A percentile compares a stretch with the other conserved stretches of the same genome.
Evolutionary conservation across 2,329 filamentous ascomycete species (phyloP).

Genomic region (Fusarium fujikuroi): DNA sequence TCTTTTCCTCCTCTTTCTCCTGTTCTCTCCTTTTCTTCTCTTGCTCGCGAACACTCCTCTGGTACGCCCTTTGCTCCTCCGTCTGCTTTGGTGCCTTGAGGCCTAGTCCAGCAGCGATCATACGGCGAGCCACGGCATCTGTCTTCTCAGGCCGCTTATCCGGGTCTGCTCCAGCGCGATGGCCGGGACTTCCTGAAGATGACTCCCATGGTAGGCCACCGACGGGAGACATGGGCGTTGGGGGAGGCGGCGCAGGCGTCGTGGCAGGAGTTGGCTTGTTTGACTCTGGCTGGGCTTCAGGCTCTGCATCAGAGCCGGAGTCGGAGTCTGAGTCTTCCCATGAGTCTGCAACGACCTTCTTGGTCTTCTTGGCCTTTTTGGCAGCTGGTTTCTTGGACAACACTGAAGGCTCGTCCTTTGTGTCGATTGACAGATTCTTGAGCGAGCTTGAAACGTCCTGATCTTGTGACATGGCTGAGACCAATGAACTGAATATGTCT

Average conservation of each 20-base stretch:
- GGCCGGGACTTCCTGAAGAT: slow-evolving; percentile 17
- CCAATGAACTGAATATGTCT: not conserved
- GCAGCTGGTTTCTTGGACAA: slow-evolving; percentile 39
- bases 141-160: slow-evolving; percentile 82
- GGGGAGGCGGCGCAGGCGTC: slow-evolving; percentile 65
- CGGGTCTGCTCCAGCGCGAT: slow-evolving; percentile 15
- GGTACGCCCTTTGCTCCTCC: slow-evolving; percentile 89
- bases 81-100: slow-evolving; percentile 83
- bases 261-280: slow-evolving; percentile 51
- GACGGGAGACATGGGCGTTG: slow-evolving; percentile 70
- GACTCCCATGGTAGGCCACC: slow-evolving; percentile 39
- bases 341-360: slow-evolving; percentile 53
- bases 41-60: slow-evolving; percentile 82
- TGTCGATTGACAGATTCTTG: slow-evolving; percentile 48
- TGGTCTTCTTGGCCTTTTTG: slow-evolving; percentile 38
- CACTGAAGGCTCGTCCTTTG: slow-evolving; percentile 30
- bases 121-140: slow-evolving; percentile 85
- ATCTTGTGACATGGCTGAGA: slow-evolving; percentile 36
- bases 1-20: slow-evolving; percentile 73
- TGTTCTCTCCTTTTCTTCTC: slow-evolving; percentile 81
- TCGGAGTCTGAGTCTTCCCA: slow-evolving; percentile 73
- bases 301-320: slow-evolving; percentile 54
- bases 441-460: slow-evolving; percentile 46
- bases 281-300: slow-evolving; percentile 48
- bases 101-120: slow-evolving; percentile 91